phyloP scores from a whole-genome alignment of 2,329 filamentous ascomycete species.

The Rugonectria rugulosa region DNA sequence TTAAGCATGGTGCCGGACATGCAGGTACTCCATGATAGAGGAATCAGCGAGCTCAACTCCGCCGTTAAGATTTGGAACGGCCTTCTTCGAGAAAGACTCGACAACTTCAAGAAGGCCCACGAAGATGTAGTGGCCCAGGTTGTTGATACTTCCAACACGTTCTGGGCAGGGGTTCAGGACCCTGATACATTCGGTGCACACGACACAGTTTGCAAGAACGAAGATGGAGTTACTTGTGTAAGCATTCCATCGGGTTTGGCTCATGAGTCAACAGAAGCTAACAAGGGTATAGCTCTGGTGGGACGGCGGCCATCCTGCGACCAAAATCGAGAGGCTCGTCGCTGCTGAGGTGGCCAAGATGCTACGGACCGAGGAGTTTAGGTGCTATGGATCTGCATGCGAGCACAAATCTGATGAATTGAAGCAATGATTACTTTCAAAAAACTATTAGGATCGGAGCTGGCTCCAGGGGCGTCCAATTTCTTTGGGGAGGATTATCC shows the following conservation, averaged over 20 bases:
- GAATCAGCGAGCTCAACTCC: slow-evolving; percentile 12
- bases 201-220: background rate
- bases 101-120: slow-evolving; percentile 4
- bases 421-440: background rate
- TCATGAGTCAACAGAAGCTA: background rate
- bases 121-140: background rate
- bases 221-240: slow-evolving; percentile 12
- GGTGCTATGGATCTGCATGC: background rate
- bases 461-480: background rate
- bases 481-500: too few relatives aligned
- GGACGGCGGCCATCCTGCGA: slow-evolving; percentile 8
- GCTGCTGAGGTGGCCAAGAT: slow-evolving; percentile 10
- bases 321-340: slow-evolving; percentile 12
- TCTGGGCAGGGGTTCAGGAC: slow-evolving; percentile 2
- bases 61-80: slow-evolving; percentile 11
- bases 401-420: background rate
- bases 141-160: slow-evolving; percentile 8
- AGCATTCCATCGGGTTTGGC: background rate
- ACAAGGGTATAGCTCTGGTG: slow-evolving; percentile 9
- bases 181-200: slow-evolving; percentile 4
- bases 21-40: slow-evolving; percentile 4
- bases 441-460: background rate
- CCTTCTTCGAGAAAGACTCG: slow-evolving; percentile 1
- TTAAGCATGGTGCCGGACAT: slow-evolving; percentile 8
- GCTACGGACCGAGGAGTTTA: background rate